Conservation (phyloP, 305 asterid genomes). For the Andrographis paniculata region DNA sequence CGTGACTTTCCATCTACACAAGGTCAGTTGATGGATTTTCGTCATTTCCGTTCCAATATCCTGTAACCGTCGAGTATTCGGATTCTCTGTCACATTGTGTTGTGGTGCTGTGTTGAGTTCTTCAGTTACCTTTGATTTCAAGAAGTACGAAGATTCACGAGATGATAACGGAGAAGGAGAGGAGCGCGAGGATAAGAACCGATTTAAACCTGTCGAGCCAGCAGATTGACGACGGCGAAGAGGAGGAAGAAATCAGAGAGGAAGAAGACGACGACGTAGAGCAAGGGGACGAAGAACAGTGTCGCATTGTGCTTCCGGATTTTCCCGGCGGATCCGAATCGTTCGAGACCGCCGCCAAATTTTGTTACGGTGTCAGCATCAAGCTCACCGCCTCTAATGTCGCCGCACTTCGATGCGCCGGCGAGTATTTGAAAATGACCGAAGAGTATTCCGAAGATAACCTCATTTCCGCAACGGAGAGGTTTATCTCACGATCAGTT, state of each 20-base stretch:
- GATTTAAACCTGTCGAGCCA: conserved; percentile 5
- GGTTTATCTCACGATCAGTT: conserved; percentile 72
- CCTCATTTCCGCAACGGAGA: conserved; percentile 74
- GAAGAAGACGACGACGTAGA: background rate
- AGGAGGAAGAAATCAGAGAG: background rate
- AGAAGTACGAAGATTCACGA: conserved; percentile 81
- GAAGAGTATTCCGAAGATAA: conserved; percentile 66
- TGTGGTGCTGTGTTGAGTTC: background rate
- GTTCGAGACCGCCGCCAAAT: conserved; percentile 83
- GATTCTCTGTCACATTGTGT: background rate
- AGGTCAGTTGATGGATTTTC: conserved; percentile 30
- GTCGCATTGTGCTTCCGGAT: no score
- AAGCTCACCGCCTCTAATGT: conserved; percentile 93
- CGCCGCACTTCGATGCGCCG: conserved; percentile 85
- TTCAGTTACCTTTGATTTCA: conserved; percentile 87
- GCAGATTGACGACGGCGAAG: conserved; percentile 2
- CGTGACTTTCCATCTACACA: conserved; percentile 90
- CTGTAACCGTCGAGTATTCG: background rate
- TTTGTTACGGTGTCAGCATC: conserved; percentile 89
- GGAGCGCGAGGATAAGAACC: conserved; percentile 17
- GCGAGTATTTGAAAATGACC: conserved; percentile 84
- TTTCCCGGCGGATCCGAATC: conserved; percentile 90
- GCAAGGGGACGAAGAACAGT: no score
- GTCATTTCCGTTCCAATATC: no score
- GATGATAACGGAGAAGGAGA: conserved; percentile 64